Conservation (phyloP, 2,329 filamentous ascomycete genomes). For the Diaporthe batatas region DNA sequence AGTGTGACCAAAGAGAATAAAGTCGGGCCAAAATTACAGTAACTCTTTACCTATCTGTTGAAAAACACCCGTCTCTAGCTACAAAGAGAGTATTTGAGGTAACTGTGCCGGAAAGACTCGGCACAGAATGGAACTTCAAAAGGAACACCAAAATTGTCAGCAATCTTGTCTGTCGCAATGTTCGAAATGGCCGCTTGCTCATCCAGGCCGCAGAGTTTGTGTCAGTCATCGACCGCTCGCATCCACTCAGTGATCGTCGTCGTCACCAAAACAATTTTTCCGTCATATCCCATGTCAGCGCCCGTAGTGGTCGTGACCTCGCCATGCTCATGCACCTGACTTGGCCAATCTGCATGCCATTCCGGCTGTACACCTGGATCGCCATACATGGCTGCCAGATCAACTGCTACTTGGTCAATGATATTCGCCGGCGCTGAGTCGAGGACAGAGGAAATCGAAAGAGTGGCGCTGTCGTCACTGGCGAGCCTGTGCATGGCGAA, state of each 20-base stretch:
- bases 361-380: constrained; percentile 14
- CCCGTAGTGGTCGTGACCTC: constrained; percentile 9
- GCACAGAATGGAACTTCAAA: neutral
- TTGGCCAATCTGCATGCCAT: constrained; percentile 16
- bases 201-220: neutral
- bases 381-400: constrained; percentile 29
- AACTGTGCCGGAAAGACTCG: neutral
- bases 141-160: constrained; percentile 14
- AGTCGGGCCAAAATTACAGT: constrained; percentile 3
- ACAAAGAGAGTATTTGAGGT: neutral
- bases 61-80: neutral
- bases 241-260: constrained; percentile 39
- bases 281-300: constrained; percentile 24
- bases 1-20: neutral
- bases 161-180: neutral
- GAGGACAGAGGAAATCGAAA: neutral
- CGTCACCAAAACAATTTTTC: constrained; percentile 36
- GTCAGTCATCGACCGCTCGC: neutral
- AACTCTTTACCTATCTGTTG: neutral
- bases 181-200: neutral
- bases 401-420: constrained; percentile 30
- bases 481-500: neutral
- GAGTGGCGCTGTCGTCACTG: neutral
- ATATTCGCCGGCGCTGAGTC: constrained; percentile 24
- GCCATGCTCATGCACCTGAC: neutral